Evolutionary conservation across 768 basidiomycete species (phyloP).

Genomic region (Pulveroboletus ravenelii): DNA sequence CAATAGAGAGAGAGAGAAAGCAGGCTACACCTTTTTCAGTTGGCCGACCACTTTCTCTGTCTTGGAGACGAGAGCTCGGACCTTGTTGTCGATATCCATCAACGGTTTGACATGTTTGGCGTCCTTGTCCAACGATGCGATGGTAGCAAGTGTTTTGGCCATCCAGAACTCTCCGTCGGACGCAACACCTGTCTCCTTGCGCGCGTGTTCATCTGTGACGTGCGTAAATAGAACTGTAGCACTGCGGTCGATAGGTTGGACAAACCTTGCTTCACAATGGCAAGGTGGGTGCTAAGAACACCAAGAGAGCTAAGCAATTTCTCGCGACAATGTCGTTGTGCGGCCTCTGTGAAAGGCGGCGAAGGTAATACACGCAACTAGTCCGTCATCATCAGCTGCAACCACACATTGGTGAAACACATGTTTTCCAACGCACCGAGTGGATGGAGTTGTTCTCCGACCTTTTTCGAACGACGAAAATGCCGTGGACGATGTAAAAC

Average conservation of each 20-base stretch:
- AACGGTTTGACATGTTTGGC: slow-evolving; percentile 59
- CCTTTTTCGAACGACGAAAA: slow-evolving; percentile 73
- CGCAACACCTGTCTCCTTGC: slow-evolving; percentile 56
- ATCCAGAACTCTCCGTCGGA: slow-evolving; percentile 80
- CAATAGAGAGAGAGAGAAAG: not conserved
- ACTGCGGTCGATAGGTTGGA: not conserved
- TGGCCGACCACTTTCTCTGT: slow-evolving; percentile 39
- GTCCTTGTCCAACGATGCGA: slow-evolving; percentile 58
- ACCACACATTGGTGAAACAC: not conserved
- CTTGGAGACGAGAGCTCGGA: slow-evolving; percentile 40
- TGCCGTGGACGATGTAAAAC: slow-evolving; percentile 77
- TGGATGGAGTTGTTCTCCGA: slow-evolving; percentile 57
- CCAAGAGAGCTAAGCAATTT: slow-evolving; percentile 71
- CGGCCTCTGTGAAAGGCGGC: slow-evolving; percentile 68
- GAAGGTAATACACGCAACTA: slow-evolving; percentile 56
- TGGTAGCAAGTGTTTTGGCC: slow-evolving; percentile 53
- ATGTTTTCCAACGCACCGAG: slow-evolving; percentile 45
- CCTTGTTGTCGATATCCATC: slow-evolving; percentile 52
- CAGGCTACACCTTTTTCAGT: slow-evolving; percentile 40
- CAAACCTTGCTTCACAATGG: slow-evolving; percentile 50
- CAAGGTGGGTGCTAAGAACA: slow-evolving; percentile 60
- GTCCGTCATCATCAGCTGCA: slow-evolving; percentile 1
- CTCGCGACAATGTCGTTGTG: slow-evolving; percentile 61
- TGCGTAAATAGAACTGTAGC: slow-evolving; percentile 2
- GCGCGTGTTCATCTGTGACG: slow-evolving; percentile 39